Base-by-base conservation (phyloP, 2,329 filamentous ascomycete genomes). In the Camillea tinctor region DNA sequence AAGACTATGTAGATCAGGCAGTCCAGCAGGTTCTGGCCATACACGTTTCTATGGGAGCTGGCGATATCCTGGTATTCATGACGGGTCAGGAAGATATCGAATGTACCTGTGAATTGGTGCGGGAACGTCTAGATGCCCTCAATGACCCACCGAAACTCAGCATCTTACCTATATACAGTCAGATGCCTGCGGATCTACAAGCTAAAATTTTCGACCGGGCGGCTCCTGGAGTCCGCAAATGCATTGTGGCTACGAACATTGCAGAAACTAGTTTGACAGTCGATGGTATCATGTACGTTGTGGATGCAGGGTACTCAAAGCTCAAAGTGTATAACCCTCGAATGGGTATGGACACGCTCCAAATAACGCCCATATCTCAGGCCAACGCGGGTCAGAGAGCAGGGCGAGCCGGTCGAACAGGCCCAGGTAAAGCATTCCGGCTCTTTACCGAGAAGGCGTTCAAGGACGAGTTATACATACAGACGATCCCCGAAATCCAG, bases 11-110 rank as follows among this genome's bases (percentile, higher is more conserved):
- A 26, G 96, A 99, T 71, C 92, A 93, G 68, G 92, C 96, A 1
- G 95, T 99, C 56, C 95, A 97, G 72, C 95, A 98, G 75, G 91
- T 97, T 48, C 83, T 99, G 52, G 90, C 93, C 1, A 98, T 99
- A 55, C 95, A 99, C 70, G 93, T 99, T 11, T 97, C 93, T 0
- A 96, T 98, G 81, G 92, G 92, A 0, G 78, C 87, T 0, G 95
- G 95, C 13, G 95, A 99, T 76, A 98, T 99, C 58, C 80, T 99
- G 8, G 94, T 99, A 8, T 99, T 99, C 76, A 99, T 99, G 95
- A 99, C 96, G 0, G 95, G 95, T 11, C 95, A 98, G 74, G 96
- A 99, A 76, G 95, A 99, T 71, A 99, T 99, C 63, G 95, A 99
- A 75, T 90, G 90, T 50, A 99, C 96, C 0, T 99, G 95, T 73